These are phyloP conservation scores for Aurifilum marmelostoma DNA, from an alignment of 2,329 filamentous ascomycete genomes.

Conservation along the genomic window DNA sequence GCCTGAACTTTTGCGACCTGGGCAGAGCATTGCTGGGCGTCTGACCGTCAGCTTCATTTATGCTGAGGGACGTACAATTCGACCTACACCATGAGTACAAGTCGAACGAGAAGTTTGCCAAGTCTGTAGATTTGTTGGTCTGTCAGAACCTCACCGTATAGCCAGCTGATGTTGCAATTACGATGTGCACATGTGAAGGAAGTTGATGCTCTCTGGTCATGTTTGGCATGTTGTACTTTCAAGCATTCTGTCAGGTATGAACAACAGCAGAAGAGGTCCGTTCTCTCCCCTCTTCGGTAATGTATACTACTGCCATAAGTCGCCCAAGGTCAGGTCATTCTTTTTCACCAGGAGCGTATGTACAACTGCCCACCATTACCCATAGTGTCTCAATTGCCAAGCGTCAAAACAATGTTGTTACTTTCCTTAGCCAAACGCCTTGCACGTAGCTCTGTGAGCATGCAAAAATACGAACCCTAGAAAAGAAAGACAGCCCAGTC, in stretches of 20 bases:
- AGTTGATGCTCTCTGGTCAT: neutral
- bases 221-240: neutral
- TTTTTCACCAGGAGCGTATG: neutral
- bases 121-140: neutral
- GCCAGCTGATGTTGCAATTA: neutral
- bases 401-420: neutral
- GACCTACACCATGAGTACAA: too few species aligned
- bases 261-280: neutral
- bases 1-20: too few species aligned
- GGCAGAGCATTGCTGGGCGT: too few species aligned
- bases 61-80: too few species aligned
- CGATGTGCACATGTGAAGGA: neutral
- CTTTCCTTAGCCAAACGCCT: conserved; percentile 4
- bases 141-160: neutral
- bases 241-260: neutral
- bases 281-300: neutral
- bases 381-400: neutral
- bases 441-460: conserved; percentile 3
- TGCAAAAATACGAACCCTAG: neutral
- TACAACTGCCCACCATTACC: neutral
- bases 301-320: neutral
- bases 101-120: too few species aligned
- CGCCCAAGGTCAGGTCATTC: neutral
- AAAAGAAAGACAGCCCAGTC: neutral
- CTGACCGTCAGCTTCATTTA: too few species aligned